Evolutionary conservation across 495 filamentous ascomycete genomes (phyloP), one percentile per base, ranked within the genome.

Genomic region (Penicillium parvum): DNA sequence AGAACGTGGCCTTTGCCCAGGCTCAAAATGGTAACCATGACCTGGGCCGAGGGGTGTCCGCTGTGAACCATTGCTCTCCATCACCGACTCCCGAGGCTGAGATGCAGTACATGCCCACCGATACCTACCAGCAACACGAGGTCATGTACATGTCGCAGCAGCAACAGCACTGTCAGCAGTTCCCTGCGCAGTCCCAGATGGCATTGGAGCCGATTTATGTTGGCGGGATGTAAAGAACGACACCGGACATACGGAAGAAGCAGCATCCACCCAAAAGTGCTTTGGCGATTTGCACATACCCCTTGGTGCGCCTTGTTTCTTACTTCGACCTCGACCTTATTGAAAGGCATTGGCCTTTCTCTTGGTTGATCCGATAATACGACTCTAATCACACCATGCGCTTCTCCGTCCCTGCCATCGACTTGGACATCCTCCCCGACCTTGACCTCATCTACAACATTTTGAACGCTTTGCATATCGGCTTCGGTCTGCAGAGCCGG

Each of bases 1-100:
- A 94, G 51, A 83, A 82, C 15, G 77, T 80, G 40, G 76, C 71
- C 37, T 86, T 81, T 37, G 57, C 53, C 28, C 61, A 58, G 48
- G 55, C 39, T 0, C 52, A 53, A 19, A 50, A 59, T 45, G 53
- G 38, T 17, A 62, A 61, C 33, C 46, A 61, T 22, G 54, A 54
- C 32, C 43, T 58, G 25, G 48, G 40, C 36, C 64, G 63, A 28
- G 49, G 43, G 21, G 57, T 58, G 5, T 32, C 59, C 10, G 43
- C 52, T 30, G 41, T 45, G 17, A 60, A 39, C 37, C 50, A 50
- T 26, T 73, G 66, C 51, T 67, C 68, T 9, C 60, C 67, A 6
- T 70, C 69, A 3, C 66, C 69, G 3, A 63, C 63, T 0, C 63
- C 63, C 22, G 56, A 65, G 6, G 48, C 65, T 41, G 70, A 60